Conservation (phyloP, 495 filamentous ascomycete species). For the Penicillium subrubescens region DNA sequence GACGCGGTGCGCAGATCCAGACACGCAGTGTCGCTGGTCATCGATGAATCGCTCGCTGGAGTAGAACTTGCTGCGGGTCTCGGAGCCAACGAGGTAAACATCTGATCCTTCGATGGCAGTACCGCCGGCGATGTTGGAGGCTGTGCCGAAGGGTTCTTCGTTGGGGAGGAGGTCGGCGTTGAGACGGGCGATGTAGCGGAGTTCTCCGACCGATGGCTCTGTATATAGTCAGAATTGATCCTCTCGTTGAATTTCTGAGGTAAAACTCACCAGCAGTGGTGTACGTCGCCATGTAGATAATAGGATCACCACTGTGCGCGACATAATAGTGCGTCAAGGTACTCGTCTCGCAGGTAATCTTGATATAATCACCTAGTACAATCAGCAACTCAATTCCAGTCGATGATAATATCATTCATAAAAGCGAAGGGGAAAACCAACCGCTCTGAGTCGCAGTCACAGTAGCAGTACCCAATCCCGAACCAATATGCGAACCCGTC, state of each 20-base stretch:
- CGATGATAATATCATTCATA: slow-evolving; percentile 25
- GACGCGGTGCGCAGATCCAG: slow-evolving; percentile 34
- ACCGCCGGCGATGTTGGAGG: slow-evolving; percentile 53
- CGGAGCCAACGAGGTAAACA: slow-evolving; percentile 60
- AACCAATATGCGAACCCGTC: slow-evolving; percentile 58
- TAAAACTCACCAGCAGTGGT: slow-evolving; percentile 47
- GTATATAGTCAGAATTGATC: background rate
- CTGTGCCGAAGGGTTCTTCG: slow-evolving; percentile 48
- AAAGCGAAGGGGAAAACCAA: background rate
- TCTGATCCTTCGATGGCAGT: slow-evolving; percentile 62
- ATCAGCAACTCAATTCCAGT: slow-evolving; percentile 16
- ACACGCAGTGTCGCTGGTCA: slow-evolving; percentile 59
- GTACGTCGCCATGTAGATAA: slow-evolving; percentile 65
- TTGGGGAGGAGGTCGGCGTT: slow-evolving; percentile 56
- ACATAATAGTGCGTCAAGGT: slow-evolving; percentile 67
- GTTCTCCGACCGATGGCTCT: slow-evolving; percentile 62
- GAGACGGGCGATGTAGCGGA: slow-evolving; percentile 66
- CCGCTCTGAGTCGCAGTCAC: slow-evolving; percentile 51
- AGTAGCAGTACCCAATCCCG: slow-evolving; percentile 60
- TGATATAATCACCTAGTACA: slow-evolving; percentile 54
- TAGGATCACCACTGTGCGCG: slow-evolving; percentile 58
- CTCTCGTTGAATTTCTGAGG: background rate
- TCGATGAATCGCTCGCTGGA: slow-evolving; percentile 68
- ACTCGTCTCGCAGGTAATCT: slow-evolving; percentile 60
- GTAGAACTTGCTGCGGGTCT: slow-evolving; percentile 71